Base-by-base conservation (phyloP, 2,329 filamentous ascomycete species). In the Colletotrichum scovillei region DNA sequence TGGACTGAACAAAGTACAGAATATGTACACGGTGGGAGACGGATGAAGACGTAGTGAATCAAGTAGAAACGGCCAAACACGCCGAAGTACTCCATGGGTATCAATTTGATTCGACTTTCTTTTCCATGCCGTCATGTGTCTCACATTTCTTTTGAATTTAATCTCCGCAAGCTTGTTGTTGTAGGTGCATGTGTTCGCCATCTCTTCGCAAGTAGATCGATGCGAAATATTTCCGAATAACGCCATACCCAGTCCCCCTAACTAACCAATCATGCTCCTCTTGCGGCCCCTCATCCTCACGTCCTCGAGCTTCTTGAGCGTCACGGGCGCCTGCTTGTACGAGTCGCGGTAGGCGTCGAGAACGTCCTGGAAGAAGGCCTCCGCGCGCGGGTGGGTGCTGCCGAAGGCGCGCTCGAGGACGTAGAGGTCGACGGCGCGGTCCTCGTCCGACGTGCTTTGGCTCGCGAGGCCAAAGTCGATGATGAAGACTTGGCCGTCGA, bases 391-490 rank as follows among this genome's bases (percentile, higher is more conserved):
- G 86, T 99, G 97, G 46, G 97, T 98, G 79, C 95, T 98, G 26
- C 92, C 94, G 86, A 98, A 98, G 1, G 97, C 97, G 66, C 97
- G 88, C 83, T 99, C 97, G 59, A 99, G 86, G 12, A 99, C 97
- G 82, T 99, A 99, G 67, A 99, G 83, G 85, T 99, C 97, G 52
- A 99, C 97, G 0, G 97, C 97, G 68, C 95, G 90, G 81, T 99
- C 97, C 84, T 99, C 97, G 68, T 98, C 96, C 76, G 94, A 91
- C 22, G 90, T 85, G 74, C 92, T 94, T 83, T 96, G 93, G 77
- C 90, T 92, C 16, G 95, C 95, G 24, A 99, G 90, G 0, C 97
- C 97, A 80, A 99, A 97, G 84, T 99, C 97, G 81, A 98, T 98
- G 49, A 98, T 86, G 26, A 97, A 92, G 71, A 99, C 89, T 66